These are phyloP conservation scores for Mercurialis annua DNA, from an alignment of 345 rosid species.

Conservation along the genomic window DNA sequence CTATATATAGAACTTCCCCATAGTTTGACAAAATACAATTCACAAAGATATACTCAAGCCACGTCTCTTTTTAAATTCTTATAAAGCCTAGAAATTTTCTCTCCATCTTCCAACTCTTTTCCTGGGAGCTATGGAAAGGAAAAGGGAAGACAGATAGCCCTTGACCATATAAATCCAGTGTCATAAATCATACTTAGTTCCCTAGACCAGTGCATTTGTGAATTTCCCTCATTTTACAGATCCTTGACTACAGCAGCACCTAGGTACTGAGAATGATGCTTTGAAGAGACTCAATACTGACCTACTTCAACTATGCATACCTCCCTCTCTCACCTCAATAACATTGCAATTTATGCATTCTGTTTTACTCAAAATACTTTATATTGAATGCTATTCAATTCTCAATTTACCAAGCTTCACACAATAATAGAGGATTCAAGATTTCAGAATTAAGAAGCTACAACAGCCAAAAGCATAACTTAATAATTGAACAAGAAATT, in stretches of 20 bases:
- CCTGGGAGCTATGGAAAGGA: background rate
- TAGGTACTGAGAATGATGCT: background rate
- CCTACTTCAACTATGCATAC: background rate
- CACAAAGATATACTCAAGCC: background rate
- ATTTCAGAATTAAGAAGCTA: too few species aligned
- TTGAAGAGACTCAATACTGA: background rate
- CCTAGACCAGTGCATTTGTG: background rate
- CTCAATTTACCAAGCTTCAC: background rate
- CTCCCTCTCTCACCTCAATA: background rate
- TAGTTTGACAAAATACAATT: background rate
- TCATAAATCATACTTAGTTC: too few species aligned
- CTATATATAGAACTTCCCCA: background rate
- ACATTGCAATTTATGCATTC: background rate
- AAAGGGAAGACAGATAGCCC: background rate
- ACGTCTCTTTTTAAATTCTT: background rate
- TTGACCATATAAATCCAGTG: too few species aligned
- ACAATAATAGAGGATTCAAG: background rate
- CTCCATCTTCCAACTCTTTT: background rate
- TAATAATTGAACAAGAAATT: background rate
- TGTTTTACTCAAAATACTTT: background rate
- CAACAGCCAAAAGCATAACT: background rate
- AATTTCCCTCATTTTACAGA: too few species aligned
- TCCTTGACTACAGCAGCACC: background rate
- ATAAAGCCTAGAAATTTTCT: too few species aligned
- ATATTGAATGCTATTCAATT: background rate